A percentile compares a stretch with the other conserved stretches of the same genome.
Evolutionary conservation across 495 filamentous ascomycete genomes (phyloP).

Genomic region (Podospora didyma): DNA sequence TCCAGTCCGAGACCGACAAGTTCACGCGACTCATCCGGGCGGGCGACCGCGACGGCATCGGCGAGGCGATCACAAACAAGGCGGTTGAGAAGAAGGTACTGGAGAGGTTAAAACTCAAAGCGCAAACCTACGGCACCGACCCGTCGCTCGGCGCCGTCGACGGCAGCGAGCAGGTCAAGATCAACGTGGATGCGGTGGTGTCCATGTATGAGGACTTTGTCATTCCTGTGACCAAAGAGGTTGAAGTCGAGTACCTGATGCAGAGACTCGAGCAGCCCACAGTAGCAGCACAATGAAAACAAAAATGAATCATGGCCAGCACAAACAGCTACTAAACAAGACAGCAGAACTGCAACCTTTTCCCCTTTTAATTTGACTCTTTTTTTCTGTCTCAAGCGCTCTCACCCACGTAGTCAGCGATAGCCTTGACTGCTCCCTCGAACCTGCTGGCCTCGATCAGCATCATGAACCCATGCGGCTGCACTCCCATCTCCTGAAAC

Average conservation of each 20-base stretch:
- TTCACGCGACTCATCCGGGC: slow-evolving; percentile 78
- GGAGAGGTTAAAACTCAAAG: slow-evolving; percentile 83
- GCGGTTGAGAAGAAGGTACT: slow-evolving; percentile 90
- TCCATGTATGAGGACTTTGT: slow-evolving; percentile 94
- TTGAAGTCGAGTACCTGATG: slow-evolving; percentile 98
- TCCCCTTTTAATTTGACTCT: slow-evolving; percentile 7
- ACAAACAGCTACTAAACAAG: background rate
- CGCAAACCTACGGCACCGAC: slow-evolving; percentile 91
- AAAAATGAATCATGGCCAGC: slow-evolving; percentile 1
- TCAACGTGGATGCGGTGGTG: slow-evolving; percentile 89
- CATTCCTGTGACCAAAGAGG: slow-evolving; percentile 93
- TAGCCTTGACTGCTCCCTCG: slow-evolving; percentile 62
- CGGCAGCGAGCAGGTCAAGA: slow-evolving; percentile 53
- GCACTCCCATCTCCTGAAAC: slow-evolving; percentile 90
- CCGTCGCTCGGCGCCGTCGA: slow-evolving; percentile 43
- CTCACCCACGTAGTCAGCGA: slow-evolving; percentile 63
- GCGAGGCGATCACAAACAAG: slow-evolving; percentile 82
- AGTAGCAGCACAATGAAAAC: background rate
- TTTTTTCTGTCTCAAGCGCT: slow-evolving; percentile 18
- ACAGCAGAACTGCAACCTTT: background rate
- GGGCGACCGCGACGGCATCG: slow-evolving; percentile 75
- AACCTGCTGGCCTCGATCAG: slow-evolving; percentile 69
- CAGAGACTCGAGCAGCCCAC: slow-evolving; percentile 61
- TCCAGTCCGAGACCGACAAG: slow-evolving; percentile 71
- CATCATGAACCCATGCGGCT: slow-evolving; percentile 74